A percentile compares a stretch with the other conserved stretches of the same genome.
Evolutionary conservation across 2,329 filamentous ascomycete genomes (phyloP).

Genomic region (Annulohypoxylon truncatum): DNA sequence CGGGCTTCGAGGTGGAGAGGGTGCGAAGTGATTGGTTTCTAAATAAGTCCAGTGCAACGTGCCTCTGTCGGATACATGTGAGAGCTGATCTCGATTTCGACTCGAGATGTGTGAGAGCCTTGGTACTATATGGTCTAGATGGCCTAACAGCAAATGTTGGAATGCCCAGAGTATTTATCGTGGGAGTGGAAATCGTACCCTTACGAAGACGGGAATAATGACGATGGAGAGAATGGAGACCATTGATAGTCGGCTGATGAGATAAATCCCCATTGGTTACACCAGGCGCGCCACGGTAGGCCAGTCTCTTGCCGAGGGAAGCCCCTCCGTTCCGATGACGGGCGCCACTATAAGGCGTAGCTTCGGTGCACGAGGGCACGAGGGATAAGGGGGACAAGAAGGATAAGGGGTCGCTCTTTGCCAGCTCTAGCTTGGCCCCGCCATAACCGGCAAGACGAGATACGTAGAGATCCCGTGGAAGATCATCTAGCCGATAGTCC

Average conservation of each 20-base stretch:
- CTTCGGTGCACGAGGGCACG: conserved; percentile 32
- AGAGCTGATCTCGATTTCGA: conserved; percentile 2
- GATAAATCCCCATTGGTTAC: conserved; percentile 17
- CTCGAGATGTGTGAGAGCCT: background rate
- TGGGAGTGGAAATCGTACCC: conserved; percentile 4
- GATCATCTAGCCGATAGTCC: conserved; percentile 30
- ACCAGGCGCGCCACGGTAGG: conserved; percentile 12
- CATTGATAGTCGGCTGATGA: conserved; percentile 3
- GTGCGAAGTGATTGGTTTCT: conserved; percentile 10
- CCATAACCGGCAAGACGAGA: conserved; percentile 28
- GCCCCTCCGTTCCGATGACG: conserved; percentile 31
- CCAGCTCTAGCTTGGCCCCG: conserved; percentile 3
- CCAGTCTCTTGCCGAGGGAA: conserved; percentile 30
- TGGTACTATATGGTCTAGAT: conserved; percentile 28
- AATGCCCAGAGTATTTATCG: background rate
- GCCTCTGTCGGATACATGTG: background rate
- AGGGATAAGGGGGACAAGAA: background rate
- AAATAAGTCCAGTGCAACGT: conserved; percentile 1
- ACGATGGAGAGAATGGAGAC: background rate
- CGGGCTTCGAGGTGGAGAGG: conserved; percentile 29
- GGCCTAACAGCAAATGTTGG: background rate
- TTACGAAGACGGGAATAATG: conserved; percentile 22
- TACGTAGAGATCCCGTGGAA: conserved; percentile 17
- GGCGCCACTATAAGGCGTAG: conserved; percentile 24
- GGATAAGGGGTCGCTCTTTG: background rate